phyloP scores from a whole-genome alignment of 345 rosid genomes.

The Eucalyptus cloeziana region DNA sequence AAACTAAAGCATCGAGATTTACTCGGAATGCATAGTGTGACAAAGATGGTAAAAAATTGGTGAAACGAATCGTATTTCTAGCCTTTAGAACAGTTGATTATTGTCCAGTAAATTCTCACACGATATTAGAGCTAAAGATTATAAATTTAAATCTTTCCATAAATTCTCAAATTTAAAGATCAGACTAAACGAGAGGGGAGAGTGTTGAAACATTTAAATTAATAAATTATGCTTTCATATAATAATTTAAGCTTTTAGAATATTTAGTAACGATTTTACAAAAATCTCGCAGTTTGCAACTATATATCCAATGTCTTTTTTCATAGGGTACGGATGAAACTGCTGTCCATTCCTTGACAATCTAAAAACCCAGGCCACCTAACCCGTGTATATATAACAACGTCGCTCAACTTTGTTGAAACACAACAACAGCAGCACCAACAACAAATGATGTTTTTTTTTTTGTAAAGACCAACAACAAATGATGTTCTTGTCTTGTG shows the following conservation, averaged over 20 bases:
- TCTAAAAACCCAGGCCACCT: background rate
- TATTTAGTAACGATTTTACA: too few relatives aligned
- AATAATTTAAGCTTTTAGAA: too few relatives aligned
- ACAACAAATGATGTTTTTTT: background rate
- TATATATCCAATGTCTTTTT: background rate
- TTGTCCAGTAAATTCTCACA: too few relatives aligned
- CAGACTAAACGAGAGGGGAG: too few relatives aligned
- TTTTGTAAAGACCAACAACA: background rate
- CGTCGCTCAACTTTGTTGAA: background rate
- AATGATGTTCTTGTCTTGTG: background rate
- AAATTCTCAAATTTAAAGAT: too few relatives aligned
- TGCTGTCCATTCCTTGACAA: background rate
- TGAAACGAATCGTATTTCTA: too few relatives aligned
- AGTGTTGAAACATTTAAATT: too few relatives aligned
- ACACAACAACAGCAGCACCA: background rate
- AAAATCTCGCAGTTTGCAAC: background rate
- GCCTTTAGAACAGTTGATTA: too few relatives aligned
- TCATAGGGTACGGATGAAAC: background rate
- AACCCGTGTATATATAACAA: background rate
- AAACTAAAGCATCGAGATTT: background rate
- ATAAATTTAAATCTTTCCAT: too few relatives aligned
- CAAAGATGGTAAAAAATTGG: too few relatives aligned
- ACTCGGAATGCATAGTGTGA: rapidly evolving
- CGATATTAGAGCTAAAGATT: too few relatives aligned
- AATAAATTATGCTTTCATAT: too few relatives aligned